Evolutionary conservation across 331 rosid species (phyloP).

Genomic region (Pyrus hybrid): DNA sequence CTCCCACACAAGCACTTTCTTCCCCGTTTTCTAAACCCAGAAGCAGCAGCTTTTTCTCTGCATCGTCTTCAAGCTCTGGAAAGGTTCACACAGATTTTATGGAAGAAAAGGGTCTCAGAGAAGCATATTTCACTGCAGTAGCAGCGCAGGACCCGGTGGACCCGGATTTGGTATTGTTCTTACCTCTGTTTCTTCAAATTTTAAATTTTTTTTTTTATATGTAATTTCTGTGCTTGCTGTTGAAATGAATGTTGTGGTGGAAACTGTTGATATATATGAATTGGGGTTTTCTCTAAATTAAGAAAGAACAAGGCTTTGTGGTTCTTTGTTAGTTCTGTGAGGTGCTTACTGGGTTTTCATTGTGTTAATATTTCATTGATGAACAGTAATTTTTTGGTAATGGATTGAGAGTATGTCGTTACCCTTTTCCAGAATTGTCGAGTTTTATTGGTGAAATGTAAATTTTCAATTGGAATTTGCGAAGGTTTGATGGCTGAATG

Average conservation of each 20-base stretch:
- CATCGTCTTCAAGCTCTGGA: conserved; percentile 10
- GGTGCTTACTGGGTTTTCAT: neutral
- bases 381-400: neutral
- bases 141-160: conserved; percentile 37
- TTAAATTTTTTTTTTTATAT: too few species aligned
- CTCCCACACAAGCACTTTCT: conserved; percentile 16
- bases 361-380: neutral
- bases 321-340: neutral
- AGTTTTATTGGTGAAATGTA: neutral
- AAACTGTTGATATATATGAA: conserved; percentile 1
- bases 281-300: neutral
- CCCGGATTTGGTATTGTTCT: conserved; percentile 40
- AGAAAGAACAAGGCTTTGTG: neutral
- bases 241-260: neutral
- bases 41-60: neutral
- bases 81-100: conserved; percentile 15
- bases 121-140: conserved; percentile 30
- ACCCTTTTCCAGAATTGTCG: neutral
- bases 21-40: conserved; percentile 16
- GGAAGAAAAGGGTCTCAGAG: conserved; percentile 17
- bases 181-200: neutral
- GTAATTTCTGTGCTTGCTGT: neutral
- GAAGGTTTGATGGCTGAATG: neutral
- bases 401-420: neutral
- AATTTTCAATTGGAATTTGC: neutral